These are phyloP conservation scores for Myriosclerotinia duriaeana DNA, from an alignment of 2,329 filamentous ascomycete species.

Conservation along the genomic window DNA sequence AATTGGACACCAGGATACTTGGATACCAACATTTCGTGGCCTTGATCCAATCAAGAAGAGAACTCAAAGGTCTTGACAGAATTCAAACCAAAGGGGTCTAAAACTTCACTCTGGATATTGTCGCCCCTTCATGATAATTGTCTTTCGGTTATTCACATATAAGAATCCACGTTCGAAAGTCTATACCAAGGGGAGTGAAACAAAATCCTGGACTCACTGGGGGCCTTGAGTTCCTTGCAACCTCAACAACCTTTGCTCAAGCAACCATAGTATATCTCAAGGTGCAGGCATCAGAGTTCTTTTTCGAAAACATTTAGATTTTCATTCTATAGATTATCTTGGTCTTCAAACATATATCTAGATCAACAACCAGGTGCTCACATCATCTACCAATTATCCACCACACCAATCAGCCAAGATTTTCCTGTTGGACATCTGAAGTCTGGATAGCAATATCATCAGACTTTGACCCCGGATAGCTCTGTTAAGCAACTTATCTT, in stretches of 20 bases:
- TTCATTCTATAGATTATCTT: background rate
- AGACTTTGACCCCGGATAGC: background rate
- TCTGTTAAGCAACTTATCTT: background rate
- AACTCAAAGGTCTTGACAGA: background rate
- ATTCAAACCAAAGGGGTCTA: background rate
- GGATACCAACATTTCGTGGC: background rate
- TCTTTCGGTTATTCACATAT: constrained; percentile 4
- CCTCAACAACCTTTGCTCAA: background rate
- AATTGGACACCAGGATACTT: rapidly evolving
- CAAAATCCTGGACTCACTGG: background rate
- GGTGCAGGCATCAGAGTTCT: background rate
- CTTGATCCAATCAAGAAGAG: background rate
- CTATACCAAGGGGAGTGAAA: background rate
- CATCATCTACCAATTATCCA: background rate
- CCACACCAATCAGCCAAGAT: background rate
- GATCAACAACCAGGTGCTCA: background rate
- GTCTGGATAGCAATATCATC: background rate
- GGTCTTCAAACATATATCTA: background rate
- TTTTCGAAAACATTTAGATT: background rate
- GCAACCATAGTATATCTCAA: background rate
- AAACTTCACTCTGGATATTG: background rate
- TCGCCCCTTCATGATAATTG: background rate
- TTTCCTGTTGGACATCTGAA: background rate
- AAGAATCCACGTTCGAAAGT: background rate
- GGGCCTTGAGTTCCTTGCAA: background rate